phyloP scores from a whole-genome alignment of 345 rosid species.

The Cardiospermum halicacabum region DNA sequence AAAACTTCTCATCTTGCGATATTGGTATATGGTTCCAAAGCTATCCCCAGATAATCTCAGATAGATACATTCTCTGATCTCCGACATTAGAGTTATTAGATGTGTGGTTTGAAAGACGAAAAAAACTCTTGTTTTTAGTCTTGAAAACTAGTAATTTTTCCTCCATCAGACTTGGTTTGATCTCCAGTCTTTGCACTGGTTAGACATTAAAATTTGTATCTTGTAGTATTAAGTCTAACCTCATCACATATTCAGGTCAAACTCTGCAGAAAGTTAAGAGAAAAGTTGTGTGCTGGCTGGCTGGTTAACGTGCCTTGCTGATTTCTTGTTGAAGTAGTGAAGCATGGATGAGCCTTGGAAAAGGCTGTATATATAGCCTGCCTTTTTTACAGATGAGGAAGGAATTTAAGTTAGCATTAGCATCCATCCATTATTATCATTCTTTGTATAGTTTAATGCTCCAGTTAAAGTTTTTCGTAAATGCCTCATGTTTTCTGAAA shows the following conservation, averaged over 20 bases:
- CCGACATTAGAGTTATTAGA: not conserved
- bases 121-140: not conserved
- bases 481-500: not conserved
- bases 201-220: not conserved
- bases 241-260: not conserved
- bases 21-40: not conserved
- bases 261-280: not conserved
- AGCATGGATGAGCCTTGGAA: not conserved
- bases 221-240: not conserved
- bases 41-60: not conserved
- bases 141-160: not conserved
- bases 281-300: not conserved
- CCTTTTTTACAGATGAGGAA: not conserved
- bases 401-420: not conserved
- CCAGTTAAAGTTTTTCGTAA: not conserved
- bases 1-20: not conserved
- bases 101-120: not conserved
- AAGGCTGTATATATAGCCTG: not conserved
- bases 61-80: not conserved
- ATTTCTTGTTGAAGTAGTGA: not conserved
- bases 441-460: not conserved
- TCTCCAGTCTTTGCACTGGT: not conserved
- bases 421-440: not conserved
- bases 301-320: not conserved
- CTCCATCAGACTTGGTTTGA: not conserved